Evolutionary conservation across 148 eudicot species (phyloP).

Genomic region (Spergularia marina): DNA sequence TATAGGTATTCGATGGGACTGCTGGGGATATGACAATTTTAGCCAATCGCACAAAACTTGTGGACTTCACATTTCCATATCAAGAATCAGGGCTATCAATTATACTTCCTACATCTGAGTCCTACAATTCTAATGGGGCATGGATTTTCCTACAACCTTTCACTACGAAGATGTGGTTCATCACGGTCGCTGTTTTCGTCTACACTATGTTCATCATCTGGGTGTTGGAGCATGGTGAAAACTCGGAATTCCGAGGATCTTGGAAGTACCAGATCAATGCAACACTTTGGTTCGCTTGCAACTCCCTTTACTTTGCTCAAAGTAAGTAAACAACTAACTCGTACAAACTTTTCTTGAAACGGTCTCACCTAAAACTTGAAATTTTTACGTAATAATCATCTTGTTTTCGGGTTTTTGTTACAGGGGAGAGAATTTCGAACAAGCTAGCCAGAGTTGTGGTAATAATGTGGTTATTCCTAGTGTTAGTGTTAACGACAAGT

Average conservation of each 20-base stretch:
- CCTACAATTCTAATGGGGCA: constrained; percentile 5
- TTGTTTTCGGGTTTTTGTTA: neutral
- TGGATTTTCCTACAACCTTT: constrained; percentile 44
- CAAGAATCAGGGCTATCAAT: constrained; percentile 33
- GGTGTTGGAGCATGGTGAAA: constrained; percentile 29
- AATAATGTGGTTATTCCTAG: constrained; percentile 38
- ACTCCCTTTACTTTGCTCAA: constrained; percentile 39
- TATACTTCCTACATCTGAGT: constrained; percentile 19
- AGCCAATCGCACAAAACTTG: constrained; percentile 20
- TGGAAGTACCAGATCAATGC: constrained; percentile 30
- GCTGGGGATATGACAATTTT: constrained; percentile 43
- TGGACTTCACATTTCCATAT: constrained; percentile 41
- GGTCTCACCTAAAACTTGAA: too few species aligned
- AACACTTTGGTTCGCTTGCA: constrained; percentile 33
- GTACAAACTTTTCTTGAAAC: too few species aligned
- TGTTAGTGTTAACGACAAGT: constrained; percentile 25
- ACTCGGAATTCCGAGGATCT: constrained; percentile 29
- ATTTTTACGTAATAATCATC: too few species aligned
- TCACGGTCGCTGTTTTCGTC: constrained; percentile 22
- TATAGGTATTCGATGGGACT: constrained; percentile 34
- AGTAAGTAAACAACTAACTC: constrained; percentile 24
- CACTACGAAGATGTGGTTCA: constrained; percentile 28
- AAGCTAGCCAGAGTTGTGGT: constrained; percentile 27
- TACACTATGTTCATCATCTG: constrained; percentile 35
- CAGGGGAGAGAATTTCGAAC: constrained; percentile 23